phyloP scores from a whole-genome alignment of 2,329 filamentous ascomycete genomes.

The Byssoonygena ceratinophila region DNA sequence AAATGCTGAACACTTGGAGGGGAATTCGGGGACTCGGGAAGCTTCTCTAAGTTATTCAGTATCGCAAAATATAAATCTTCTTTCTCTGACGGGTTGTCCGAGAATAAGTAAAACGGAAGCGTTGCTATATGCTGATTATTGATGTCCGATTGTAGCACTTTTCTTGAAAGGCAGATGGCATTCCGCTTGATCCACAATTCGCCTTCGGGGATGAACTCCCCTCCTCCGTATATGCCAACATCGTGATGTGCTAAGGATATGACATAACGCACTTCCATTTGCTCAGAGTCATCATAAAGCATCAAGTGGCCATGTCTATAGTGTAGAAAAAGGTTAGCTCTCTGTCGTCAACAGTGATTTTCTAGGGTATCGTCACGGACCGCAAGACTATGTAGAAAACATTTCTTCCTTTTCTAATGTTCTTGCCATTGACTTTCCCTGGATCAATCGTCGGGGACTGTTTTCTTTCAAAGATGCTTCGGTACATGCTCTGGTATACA shows the following conservation, averaged over 20 bases:
- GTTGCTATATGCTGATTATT: conserved; percentile 42
- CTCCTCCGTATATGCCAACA: conserved; percentile 74
- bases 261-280: conserved; percentile 91
- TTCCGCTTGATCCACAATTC: conserved; percentile 95
- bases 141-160: conserved; percentile 43
- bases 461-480: conserved; percentile 85
- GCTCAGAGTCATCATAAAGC: conserved; percentile 92
- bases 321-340: conserved; percentile 2
- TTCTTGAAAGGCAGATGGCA: conserved; percentile 69
- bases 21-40: conserved; percentile 45
- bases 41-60: conserved; percentile 69
- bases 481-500: conserved; percentile 97
- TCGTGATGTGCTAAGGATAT: conserved; percentile 81
- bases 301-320: conserved; percentile 82
- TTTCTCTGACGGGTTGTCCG: conserved; percentile 89
- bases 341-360: background rate
- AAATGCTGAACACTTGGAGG: conserved; percentile 65
- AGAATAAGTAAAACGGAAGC: conserved; percentile 88
- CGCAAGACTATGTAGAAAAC: conserved; percentile 87
- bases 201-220: conserved; percentile 68
- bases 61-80: conserved; percentile 97
- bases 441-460: conserved; percentile 46
- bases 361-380: conserved; percentile 38
- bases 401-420: conserved; percentile 58
- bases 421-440: conserved; percentile 41